Evolutionary conservation across 2,329 filamentous ascomycete species (phyloP).

Genomic region (Sporothrix protearum): DNA sequence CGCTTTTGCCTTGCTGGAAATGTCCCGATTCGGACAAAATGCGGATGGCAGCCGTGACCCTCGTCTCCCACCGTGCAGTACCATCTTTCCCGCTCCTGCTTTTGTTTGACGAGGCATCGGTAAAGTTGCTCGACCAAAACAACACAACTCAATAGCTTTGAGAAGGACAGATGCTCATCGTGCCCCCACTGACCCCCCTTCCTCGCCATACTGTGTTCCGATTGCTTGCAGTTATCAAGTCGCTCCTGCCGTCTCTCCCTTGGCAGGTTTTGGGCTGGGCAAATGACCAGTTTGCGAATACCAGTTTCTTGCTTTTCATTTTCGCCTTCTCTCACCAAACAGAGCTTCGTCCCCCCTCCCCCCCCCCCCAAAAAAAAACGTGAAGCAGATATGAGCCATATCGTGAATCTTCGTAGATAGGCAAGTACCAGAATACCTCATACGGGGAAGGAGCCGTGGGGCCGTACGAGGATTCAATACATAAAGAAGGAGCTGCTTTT

Average conservation of each 20-base stretch:
- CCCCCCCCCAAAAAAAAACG: no score
- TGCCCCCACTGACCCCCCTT: constrained; percentile 10
- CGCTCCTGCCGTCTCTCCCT: background rate
- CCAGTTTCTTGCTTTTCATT: background rate
- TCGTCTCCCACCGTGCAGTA: background rate
- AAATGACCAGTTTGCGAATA: background rate
- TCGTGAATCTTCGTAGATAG: background rate
- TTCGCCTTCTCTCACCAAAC: background rate
- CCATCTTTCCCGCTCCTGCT: background rate
- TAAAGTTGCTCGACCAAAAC: background rate
- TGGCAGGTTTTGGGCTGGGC: background rate
- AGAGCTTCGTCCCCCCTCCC: background rate
- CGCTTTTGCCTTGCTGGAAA: background rate
- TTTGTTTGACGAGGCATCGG: background rate
- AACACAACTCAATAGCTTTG: background rate
- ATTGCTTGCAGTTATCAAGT: background rate
- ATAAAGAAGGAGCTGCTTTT: background rate
- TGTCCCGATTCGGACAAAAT: background rate
- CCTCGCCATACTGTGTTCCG: background rate
- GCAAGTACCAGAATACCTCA: background rate
- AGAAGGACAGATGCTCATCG: background rate
- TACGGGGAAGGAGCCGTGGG: constrained; percentile 5
- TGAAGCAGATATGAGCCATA: background rate
- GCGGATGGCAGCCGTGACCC: background rate
- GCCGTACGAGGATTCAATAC: background rate